Conservation (phyloP, 345 rosid species). For the Brassica rapa region DNA sequence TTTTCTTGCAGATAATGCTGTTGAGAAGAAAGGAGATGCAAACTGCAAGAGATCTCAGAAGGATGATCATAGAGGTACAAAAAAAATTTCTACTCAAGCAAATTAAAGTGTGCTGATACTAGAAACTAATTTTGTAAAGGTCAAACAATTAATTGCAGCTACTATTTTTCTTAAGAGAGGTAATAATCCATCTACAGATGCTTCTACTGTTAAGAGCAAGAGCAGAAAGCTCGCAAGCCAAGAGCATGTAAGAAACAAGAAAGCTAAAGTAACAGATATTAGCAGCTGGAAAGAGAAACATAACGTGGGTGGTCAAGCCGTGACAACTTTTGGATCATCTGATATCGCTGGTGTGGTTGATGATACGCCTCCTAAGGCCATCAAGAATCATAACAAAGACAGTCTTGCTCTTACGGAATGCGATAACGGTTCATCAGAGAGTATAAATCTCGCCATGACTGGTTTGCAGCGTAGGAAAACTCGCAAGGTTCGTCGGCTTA, state of each 20-base stretch:
- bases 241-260: constrained; percentile 27
- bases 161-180: constrained; percentile 6
- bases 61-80: constrained; percentile 32
- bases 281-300: constrained; percentile 31
- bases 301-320: constrained; percentile 37
- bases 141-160: constrained; percentile 29
- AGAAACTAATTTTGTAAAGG: background rate
- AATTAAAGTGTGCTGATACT: background rate
- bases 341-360: constrained; percentile 36
- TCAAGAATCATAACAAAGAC: constrained; percentile 33
- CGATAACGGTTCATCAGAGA: constrained; percentile 58
- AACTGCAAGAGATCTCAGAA: constrained; percentile 32
- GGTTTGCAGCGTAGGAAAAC: constrained; percentile 59
- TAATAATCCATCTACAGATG: too few relatives aligned
- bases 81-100: background rate
- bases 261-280: constrained; percentile 20
- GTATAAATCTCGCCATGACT: constrained; percentile 51
- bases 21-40: constrained; percentile 39
- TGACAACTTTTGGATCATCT: constrained; percentile 39
- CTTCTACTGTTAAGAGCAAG: constrained; percentile 21
- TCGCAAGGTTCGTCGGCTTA: constrained; percentile 67
- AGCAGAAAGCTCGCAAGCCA: constrained; percentile 17
- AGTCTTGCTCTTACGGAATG: constrained; percentile 40
- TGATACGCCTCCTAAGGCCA: constrained; percentile 38
- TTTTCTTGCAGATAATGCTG: constrained; percentile 42